Evolutionary conservation across 2,329 filamentous ascomycete genomes (phyloP).

Genomic region (Botryosphaeria dothidea): DNA sequence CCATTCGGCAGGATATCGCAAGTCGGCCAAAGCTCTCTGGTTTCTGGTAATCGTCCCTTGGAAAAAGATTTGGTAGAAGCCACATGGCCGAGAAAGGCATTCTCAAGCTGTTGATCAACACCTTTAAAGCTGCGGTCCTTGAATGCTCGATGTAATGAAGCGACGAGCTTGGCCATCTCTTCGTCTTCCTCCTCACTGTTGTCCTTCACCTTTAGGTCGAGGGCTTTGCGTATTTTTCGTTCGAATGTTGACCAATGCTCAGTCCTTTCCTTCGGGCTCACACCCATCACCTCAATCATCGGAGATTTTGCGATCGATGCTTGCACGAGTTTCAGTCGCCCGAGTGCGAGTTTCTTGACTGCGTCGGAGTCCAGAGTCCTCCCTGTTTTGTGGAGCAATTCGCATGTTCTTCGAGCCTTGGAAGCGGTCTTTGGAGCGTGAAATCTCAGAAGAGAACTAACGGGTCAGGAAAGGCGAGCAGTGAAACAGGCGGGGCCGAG

Average conservation of each 20-base stretch:
- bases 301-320: background rate
- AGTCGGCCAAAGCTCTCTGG: conserved; percentile 64
- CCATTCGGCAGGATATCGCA: conserved; percentile 91
- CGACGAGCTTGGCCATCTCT: background rate
- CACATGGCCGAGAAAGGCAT: conserved; percentile 59
- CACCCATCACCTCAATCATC: background rate
- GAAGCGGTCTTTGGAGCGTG: background rate
- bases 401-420: too few relatives aligned
- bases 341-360: background rate
- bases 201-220: background rate
- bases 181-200: background rate
- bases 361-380: too few relatives aligned
- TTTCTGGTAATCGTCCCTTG: conserved; percentile 36
- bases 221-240: background rate
- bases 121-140: conserved; percentile 35
- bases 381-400: background rate
- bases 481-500: too few relatives aligned
- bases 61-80: conserved; percentile 35
- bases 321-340: background rate
- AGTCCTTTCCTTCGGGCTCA: background rate
- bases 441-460: background rate
- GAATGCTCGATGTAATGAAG: conserved; percentile 10
- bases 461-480: background rate
- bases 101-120: conserved; percentile 61
- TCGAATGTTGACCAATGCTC: background rate